Conservation (phyloP, 2,329 filamentous ascomycete species). For the Colletotrichum australisinense region DNA sequence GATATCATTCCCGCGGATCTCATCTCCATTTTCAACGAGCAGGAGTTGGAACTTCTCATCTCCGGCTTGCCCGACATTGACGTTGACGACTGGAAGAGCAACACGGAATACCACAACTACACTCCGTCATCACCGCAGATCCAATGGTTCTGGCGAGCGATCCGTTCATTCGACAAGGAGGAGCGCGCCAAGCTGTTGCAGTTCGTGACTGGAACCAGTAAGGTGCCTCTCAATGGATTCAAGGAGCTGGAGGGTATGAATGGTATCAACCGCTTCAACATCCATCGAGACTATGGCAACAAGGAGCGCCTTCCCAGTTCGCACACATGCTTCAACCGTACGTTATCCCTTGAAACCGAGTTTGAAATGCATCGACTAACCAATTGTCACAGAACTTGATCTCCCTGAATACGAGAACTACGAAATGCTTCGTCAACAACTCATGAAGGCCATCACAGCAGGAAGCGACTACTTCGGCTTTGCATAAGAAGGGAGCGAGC, state of each 20-base stretch:
- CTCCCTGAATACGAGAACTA: slow-evolving; percentile 98
- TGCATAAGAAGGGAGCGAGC: slow-evolving; percentile 67
- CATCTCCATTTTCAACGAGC: slow-evolving; percentile 97
- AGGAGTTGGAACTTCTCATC: slow-evolving; percentile 95
- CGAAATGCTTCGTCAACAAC: slow-evolving; percentile 85
- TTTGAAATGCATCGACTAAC: slow-evolving; percentile 4
- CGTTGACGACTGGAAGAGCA: slow-evolving; percentile 98
- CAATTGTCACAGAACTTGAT: slow-evolving; percentile 81
- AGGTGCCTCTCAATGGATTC: slow-evolving; percentile 98
- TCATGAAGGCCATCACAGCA: slow-evolving; percentile 97
- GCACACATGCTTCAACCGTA: slow-evolving; percentile 99
- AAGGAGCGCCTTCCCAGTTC: slow-evolving; percentile 96
- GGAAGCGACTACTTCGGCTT: slow-evolving; percentile 98
- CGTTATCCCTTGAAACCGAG: slow-evolving; percentile 55
- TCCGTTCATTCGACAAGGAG: slow-evolving; percentile 98
- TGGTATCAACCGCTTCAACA: slow-evolving; percentile 97
- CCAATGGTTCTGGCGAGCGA: slow-evolving; percentile 99
- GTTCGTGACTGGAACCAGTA: slow-evolving; percentile 98
- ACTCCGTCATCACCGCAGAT: slow-evolving; percentile 94
- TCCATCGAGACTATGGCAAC: slow-evolving; percentile 96
- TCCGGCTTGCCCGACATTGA: slow-evolving; percentile 98
- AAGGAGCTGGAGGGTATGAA: slow-evolving; percentile 99
- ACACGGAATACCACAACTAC: slow-evolving; percentile 99
- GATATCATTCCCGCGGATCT: slow-evolving; percentile 96
- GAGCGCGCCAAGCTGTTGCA: slow-evolving; percentile 97